Evolutionary conservation across 345 rosid genomes (phyloP), one percentile per base, ranked within the genome.

Genomic region (Aquilaria sinensis): DNA sequence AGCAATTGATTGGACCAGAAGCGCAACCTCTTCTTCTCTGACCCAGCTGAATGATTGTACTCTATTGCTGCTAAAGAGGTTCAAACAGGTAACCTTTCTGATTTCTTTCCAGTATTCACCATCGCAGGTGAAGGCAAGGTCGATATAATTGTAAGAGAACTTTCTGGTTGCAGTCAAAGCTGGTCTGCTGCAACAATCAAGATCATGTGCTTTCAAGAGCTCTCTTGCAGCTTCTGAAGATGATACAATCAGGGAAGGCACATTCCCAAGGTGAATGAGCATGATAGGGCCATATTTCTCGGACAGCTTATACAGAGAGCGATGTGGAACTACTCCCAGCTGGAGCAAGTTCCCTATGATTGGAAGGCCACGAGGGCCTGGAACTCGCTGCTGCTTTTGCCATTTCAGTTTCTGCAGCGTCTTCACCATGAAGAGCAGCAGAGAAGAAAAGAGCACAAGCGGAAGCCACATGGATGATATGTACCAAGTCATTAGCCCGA

Each of bases 241-340:
- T 16, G 65, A 51, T 32, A 61, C 56, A 9, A 61, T 56, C 1
- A 61, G 65, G 6, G 56, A 8, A 11, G 65, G 56, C 7, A 48
- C 23, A 16, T 62, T 31, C 5, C 65, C 65, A 45, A 62, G 15
- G 33, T 62, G 57, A 34, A 51, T 33, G 13, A 62, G 65, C 56
- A 62, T 62, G 13, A 62, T 2, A 9, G 65, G 65, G 10, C 65
- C 65, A 6, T 62, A 51, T 51, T 62, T 62, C 15, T 51, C 16
- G 23, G 34, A 15, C 11, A 62, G 47, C 15, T 46, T 15, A 50
- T 47, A 15, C 32, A 62, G 29, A 12, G 57, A 51, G 51, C 56
- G 65, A 12, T 62, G 57, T 32, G 56, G 57, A 5, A 3, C 45
- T 51, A 31, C 49, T 2, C 57, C 56, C 12, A 62, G 47, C 49